These are phyloP conservation scores for Fraxinus xanthoxyloides DNA, from an alignment of 305 asterid species.

Conservation along the genomic window DNA sequence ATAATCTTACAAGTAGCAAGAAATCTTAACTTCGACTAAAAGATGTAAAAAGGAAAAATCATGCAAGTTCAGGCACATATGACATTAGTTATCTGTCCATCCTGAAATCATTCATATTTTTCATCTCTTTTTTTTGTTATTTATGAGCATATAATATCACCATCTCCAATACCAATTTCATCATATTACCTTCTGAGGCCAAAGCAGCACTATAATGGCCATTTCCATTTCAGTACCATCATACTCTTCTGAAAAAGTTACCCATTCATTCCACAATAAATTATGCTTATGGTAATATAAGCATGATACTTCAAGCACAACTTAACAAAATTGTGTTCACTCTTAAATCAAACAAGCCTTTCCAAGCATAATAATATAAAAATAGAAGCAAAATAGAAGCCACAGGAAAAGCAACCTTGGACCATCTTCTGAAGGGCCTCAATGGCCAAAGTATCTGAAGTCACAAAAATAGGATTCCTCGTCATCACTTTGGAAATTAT, in stretches of 20 bases:
- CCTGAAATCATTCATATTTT: not conserved
- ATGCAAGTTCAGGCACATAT: not conserved
- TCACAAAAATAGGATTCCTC: constrained; percentile 85
- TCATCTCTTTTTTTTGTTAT: not conserved
- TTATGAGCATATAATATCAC: not conserved
- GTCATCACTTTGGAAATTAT: constrained; percentile 90
- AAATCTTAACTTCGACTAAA: not conserved
- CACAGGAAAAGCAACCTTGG: constrained; percentile 54
- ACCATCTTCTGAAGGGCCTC: constrained; percentile 99
- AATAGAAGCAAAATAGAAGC: not conserved
- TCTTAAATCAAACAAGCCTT: not conserved
- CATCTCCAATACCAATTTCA: not conserved
- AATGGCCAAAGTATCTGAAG: constrained; percentile 83
- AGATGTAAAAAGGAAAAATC: not conserved
- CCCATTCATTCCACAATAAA: constrained; percentile 5
- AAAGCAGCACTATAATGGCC: not conserved
- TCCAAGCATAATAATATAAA: constrained; percentile 19
- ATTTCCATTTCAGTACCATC: not conserved
- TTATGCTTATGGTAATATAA: not conserved
- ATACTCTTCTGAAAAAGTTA: constrained; percentile 3
- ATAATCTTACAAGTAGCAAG: not conserved
- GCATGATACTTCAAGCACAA: constrained; percentile 14
- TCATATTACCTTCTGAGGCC: not conserved
- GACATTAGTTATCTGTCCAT: not conserved
- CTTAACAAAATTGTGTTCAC: constrained; percentile 15